Percentiles rank a stretch among this genome's conserved stretches.
Conservation (phyloP, 768 basidiomycete species). For the Ramaria sp. region DNA sequence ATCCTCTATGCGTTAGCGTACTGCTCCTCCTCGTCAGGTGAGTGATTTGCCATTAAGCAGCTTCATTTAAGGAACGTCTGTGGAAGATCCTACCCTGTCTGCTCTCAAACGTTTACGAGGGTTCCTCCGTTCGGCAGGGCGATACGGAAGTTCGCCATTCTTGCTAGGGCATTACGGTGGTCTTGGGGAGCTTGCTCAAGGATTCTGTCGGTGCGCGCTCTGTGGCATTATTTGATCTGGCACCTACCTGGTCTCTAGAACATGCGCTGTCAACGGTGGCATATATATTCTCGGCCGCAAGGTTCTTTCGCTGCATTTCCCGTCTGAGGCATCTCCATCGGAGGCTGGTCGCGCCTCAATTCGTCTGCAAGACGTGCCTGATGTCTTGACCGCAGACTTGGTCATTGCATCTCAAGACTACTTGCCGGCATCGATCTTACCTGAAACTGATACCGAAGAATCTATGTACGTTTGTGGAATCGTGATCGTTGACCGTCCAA, state of each 20-base stretch:
- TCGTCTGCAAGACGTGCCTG: constrained; percentile 49
- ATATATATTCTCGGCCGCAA: constrained; percentile 62
- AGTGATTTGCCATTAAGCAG: neutral
- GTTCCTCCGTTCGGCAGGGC: constrained; percentile 70
- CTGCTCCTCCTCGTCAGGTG: constrained; percentile 24
- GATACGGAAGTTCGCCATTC: constrained; percentile 84
- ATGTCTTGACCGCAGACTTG: constrained; percentile 42
- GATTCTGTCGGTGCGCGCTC: constrained; percentile 38
- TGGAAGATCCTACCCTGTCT: constrained; percentile 52
- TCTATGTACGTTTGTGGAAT: constrained; percentile 34
- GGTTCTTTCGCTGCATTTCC: constrained; percentile 20
- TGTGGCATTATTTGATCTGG: neutral
- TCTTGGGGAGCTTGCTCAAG: constrained; percentile 85
- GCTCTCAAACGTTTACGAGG: constrained; percentile 60
- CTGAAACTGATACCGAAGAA: neutral
- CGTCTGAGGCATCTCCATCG: constrained; percentile 15
- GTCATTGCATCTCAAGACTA: constrained; percentile 37
- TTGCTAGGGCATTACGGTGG: constrained; percentile 94
- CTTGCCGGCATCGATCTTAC: neutral
- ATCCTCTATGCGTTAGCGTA: constrained; percentile 76
- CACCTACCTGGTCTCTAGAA: constrained; percentile 27
- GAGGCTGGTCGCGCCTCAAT: constrained; percentile 18
- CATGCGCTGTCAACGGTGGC: constrained; percentile 70
- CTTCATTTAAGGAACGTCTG: constrained; percentile 4
- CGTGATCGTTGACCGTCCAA: constrained; percentile 37